phyloP scores from a whole-genome alignment of 2,329 filamentous ascomycete species.

The Talaromyces sp. region DNA sequence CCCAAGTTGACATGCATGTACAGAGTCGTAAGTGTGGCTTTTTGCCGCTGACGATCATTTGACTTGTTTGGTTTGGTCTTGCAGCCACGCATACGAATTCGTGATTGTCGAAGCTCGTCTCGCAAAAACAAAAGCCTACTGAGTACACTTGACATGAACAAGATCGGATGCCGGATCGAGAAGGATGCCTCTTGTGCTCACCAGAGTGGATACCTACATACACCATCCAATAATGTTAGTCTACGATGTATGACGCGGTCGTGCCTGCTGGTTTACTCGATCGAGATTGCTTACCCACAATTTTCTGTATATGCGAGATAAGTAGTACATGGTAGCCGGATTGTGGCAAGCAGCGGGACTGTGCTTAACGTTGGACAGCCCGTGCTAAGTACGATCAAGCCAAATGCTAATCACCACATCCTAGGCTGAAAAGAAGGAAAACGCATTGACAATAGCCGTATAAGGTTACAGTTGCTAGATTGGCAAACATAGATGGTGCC shows the following conservation, averaged over 20 bases:
- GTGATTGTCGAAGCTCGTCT: neutral
- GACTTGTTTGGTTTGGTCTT: neutral
- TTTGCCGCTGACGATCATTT: slow-evolving; percentile 2
- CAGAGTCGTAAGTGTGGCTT: neutral
- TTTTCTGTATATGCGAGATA: neutral
- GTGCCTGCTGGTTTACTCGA: neutral
- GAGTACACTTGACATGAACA: neutral
- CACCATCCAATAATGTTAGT: neutral
- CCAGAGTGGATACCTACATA: neutral
- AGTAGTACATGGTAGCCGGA: neutral
- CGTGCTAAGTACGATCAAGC: neutral
- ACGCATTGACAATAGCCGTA: neutral
- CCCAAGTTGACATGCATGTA: no score
- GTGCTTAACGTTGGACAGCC: neutral
- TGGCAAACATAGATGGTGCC: neutral
- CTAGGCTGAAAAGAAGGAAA: neutral
- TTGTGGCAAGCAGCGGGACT: neutral
- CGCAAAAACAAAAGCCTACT: neutral
- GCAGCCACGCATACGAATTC: neutral
- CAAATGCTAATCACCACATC: neutral
- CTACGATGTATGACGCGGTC: neutral
- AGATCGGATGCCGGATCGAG: neutral
- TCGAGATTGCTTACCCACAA: neutral
- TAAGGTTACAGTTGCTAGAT: neutral
- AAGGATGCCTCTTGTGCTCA: no score